Percentiles rank a stretch among this genome's conserved stretches.
Evolutionary conservation across 2,329 filamentous ascomycete genomes (phyloP).

Genomic region (Cryphonectria naterciae): DNA sequence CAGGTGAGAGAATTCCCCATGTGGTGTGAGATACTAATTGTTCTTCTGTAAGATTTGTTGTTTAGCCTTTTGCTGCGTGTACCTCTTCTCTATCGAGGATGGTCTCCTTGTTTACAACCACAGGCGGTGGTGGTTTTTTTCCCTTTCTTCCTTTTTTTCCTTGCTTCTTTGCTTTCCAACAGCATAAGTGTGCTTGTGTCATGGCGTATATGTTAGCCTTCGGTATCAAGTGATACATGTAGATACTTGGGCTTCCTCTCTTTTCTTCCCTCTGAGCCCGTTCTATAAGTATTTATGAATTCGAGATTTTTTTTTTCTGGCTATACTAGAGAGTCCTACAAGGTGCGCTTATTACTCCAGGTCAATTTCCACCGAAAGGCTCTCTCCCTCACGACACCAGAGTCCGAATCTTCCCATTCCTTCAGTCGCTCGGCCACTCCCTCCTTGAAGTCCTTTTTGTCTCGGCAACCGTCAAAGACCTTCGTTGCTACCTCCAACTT

Average conservation of each 20-base stretch:
- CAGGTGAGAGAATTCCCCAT: constrained; percentile 16
- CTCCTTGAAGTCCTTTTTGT: background rate
- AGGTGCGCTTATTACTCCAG: background rate
- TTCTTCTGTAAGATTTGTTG: too few species aligned
- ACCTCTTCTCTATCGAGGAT: background rate
- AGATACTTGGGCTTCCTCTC: background rate
- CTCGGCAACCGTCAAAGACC: background rate
- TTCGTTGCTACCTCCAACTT: constrained; percentile 15
- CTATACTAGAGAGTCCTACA: background rate
- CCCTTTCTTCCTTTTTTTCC: too few species aligned
- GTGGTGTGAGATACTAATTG: constrained; percentile 14
- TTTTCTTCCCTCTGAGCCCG: background rate
- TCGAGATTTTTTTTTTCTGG: background rate
- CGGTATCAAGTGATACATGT: background rate
- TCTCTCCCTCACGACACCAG: constrained; percentile 9
- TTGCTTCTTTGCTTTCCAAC: background rate
- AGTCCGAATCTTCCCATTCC: constrained; percentile 9
- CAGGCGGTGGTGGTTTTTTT: too few species aligned
- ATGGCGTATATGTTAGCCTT: background rate
- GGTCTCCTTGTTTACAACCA: background rate
- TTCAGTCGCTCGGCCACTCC: background rate
- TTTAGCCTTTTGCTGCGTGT: too few species aligned
- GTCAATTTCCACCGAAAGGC: constrained; percentile 9
- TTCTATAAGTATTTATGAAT: background rate
- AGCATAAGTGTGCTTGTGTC: background rate